Percentiles rank a stretch among this genome's conserved stretches.
Evolutionary conservation across 106 monocot species (phyloP).

Genomic region (Dioscorea alata): DNA sequence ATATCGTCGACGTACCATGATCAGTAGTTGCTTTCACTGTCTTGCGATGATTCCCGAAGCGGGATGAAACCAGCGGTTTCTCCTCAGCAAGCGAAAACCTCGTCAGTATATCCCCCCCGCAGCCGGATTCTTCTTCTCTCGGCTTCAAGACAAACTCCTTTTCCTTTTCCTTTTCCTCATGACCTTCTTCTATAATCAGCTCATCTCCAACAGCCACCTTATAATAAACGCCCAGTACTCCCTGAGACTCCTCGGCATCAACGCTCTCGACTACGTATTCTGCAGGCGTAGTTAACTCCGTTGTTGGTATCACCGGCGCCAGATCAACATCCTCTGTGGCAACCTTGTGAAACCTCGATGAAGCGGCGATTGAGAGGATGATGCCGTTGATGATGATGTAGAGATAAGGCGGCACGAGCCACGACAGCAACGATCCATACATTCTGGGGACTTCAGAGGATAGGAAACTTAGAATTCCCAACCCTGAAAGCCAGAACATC

Average conservation of each 20-base stretch:
- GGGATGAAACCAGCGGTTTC: constrained; percentile 44
- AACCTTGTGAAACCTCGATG: constrained; percentile 46
- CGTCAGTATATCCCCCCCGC: neutral
- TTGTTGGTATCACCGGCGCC: neutral
- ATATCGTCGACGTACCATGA: constrained; percentile 45
- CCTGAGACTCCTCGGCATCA: neutral
- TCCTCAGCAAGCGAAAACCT: constrained; percentile 1
- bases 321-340: neutral
- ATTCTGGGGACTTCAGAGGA: constrained; percentile 22
- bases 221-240: no score
- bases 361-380: constrained; percentile 86
- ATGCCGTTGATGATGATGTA: constrained; percentile 84
- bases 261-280: neutral
- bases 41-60: constrained; percentile 45
- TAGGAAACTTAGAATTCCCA: neutral
- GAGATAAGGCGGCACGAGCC: constrained; percentile 79
- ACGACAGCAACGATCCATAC: constrained; percentile 23
- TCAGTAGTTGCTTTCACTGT: constrained; percentile 27
- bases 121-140: constrained; percentile 4
- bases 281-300: neutral
- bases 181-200: no score
- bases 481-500: neutral
- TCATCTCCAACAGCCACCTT: neutral
- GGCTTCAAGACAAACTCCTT: constrained; percentile 3
- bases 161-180: no score